phyloP scores from a whole-genome alignment of 1,139 yeast species.

The Debaryomycetaceae sp. region DNA sequence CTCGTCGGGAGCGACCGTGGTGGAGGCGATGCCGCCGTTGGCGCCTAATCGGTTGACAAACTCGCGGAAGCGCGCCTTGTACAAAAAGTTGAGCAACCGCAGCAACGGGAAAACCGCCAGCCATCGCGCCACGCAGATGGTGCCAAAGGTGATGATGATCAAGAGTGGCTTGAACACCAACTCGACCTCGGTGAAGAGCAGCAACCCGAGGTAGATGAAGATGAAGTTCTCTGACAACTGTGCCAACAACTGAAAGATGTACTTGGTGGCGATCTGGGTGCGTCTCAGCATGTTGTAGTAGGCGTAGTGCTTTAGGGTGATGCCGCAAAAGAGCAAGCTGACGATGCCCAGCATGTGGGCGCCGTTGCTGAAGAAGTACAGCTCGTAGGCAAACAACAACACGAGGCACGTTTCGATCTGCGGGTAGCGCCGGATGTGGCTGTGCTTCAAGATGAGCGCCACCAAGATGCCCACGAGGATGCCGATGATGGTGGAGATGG shows the following conservation, averaged over 20 bases:
- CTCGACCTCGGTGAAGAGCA: constrained; percentile 93
- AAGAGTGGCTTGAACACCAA: constrained; percentile 89
- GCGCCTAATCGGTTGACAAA: constrained; percentile 30
- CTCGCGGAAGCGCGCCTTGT: constrained; percentile 49
- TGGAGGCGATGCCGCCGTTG: constrained; percentile 36
- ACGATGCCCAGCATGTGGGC: constrained; percentile 99
- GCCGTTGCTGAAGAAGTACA: constrained; percentile 96
- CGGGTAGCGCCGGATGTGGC: constrained; percentile 89
- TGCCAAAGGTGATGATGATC: constrained; percentile 83
- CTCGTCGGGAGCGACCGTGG: constrained; percentile 64
- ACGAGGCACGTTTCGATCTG: constrained; percentile 95
- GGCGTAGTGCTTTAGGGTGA: constrained; percentile 94
- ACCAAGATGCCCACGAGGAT: constrained; percentile 81
- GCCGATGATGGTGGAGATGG: constrained; percentile 90
- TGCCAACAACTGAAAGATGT: constrained; percentile 88
- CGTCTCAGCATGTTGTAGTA: constrained; percentile 96
- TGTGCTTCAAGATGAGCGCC: constrained; percentile 85
- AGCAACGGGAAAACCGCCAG: constrained; percentile 96
- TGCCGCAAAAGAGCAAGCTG: constrained; percentile 90
- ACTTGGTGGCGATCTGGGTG: constrained; percentile 94
- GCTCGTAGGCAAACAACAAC: constrained; percentile 85
- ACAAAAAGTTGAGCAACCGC: constrained; percentile 73
- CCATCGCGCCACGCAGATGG: constrained; percentile 95
- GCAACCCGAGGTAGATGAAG: constrained; percentile 89
- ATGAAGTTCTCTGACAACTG: constrained; percentile 95